Percentiles rank a stretch among this genome's conserved stretches.
Conservation (phyloP, 2,329 filamentous ascomycete species). For the Colletotrichum graminicola region DNA sequence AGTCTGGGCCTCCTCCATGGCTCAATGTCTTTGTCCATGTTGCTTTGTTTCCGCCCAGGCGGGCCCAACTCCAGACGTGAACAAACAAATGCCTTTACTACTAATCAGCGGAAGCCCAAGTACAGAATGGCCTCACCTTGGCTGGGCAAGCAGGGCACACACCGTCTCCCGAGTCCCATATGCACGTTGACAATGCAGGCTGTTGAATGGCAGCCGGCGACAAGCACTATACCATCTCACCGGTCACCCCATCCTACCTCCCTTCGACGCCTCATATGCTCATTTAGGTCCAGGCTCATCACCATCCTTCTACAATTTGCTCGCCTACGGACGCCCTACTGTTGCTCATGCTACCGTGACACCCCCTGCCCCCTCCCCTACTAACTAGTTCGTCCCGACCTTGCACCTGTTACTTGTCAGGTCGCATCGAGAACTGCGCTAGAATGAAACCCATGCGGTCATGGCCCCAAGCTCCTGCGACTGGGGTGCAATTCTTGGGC, state of each 20-base stretch:
- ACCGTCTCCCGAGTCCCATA: neutral
- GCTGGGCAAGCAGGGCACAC: neutral
- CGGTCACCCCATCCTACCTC: constrained; percentile 7
- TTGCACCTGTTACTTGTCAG: constrained; percentile 18
- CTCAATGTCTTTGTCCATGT: neutral
- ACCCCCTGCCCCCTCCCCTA: neutral
- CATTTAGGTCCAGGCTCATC: neutral
- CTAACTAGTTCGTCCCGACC: constrained; percentile 20
- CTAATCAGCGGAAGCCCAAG: neutral
- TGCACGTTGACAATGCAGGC: constrained; percentile 19
- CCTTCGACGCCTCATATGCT: neutral
- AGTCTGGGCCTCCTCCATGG: neutral
- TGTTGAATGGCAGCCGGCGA: constrained; percentile 8
- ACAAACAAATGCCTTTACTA: too few species aligned
- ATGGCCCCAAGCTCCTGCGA: neutral
- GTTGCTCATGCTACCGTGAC: neutral
- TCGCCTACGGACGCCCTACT: neutral
- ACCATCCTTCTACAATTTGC: neutral
- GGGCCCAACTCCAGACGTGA: constrained; percentile 2
- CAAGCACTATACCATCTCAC: constrained; percentile 14
- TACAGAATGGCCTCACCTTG: neutral
- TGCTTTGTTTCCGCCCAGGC: neutral
- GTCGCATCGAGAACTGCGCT: constrained; percentile 28
- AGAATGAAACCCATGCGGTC: constrained; percentile 9
- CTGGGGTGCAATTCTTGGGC: neutral